Base-by-base conservation (phyloP, 805 yeast species). In the Yarrowia phangngaensis region DNA sequence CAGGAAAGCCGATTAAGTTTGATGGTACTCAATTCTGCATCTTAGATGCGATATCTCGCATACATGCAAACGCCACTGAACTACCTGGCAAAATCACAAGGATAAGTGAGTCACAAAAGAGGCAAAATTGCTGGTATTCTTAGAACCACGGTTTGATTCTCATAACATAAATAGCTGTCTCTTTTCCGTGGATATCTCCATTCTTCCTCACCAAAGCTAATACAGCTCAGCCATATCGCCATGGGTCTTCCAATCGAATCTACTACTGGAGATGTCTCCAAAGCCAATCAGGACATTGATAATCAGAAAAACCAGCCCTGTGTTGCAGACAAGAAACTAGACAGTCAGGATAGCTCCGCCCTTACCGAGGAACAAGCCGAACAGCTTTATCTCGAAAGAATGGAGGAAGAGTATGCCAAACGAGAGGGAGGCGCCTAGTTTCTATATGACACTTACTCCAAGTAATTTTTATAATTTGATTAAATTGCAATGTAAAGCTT, bases 321-420 rank as follows among this genome's bases (percentile, higher is more conserved):
- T 22, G 26, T 23, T 12, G 16, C 12, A 6, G 43, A 36, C 7
- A 35, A 35, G 41, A 36, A 38, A 32, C 41, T 20, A 6, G 45
- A 38, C 32, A 9, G 24, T 4, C n/a, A 27, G 6, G 11, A 30
- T 31, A 17, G 13, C 43, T 31, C 48, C 20, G 48, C 48, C 8
- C 29, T 22, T 30, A 14, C 53, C n/a, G 27, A 43, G 36, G 55
- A 52, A 40, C 52, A 46, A 16, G 53, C 52, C 33, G 58, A 50
- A 12, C 50, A 40, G 28, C 52, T 50, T 26, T 60, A 60, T 30
- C 51, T 51, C 22, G 64, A 60, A 51, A 48, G 60, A 15, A 60
- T 60, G 54, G 63, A 60, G 46, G 80, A 75, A 34, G 80, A 76
- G 58, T 73, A 76, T 17, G 71, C 78, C 45, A 60, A 60, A 40